phyloP scores from a whole-genome alignment of 1,139 yeast genomes.

The Debaryomyces singareniensis region DNA sequence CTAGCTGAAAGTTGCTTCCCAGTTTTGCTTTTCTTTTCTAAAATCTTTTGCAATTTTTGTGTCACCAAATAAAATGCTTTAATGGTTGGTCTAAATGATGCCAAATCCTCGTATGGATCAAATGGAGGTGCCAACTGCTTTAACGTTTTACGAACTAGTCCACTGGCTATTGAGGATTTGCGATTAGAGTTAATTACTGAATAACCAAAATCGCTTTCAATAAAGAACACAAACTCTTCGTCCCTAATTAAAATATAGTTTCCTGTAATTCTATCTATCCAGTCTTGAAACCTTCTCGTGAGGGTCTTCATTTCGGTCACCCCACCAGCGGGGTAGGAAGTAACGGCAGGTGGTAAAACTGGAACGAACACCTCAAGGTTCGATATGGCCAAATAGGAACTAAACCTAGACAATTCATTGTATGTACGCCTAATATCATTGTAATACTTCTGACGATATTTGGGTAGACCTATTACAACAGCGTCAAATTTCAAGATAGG shows the following conservation, averaged over 20 bases:
- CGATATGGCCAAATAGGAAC: constrained; percentile 70
- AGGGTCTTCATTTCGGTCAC: constrained; percentile 70
- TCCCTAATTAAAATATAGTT: constrained; percentile 80
- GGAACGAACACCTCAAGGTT: constrained; percentile 94
- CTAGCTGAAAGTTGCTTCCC: constrained; percentile 53
- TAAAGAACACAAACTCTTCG: constrained; percentile 81
- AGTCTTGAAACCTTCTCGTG: constrained; percentile 60
- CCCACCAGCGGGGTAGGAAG: constrained; percentile 77
- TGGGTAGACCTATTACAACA: constrained; percentile 51
- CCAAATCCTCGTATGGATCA: constrained; percentile 76
- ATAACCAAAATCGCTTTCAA: constrained; percentile 84
- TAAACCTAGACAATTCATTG: constrained; percentile 69
- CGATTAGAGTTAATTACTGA: constrained; percentile 55
- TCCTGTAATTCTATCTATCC: constrained; percentile 72
- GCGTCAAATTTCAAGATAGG: constrained; percentile 42
- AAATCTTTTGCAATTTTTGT: constrained; percentile 48
- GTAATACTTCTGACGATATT: constrained; percentile 65
- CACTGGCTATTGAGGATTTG: constrained; percentile 65
- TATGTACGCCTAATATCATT: constrained; percentile 77
- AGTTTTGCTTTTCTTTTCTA: constrained; percentile 50
- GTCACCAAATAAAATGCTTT: constrained; percentile 66
- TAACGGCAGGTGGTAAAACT: constrained; percentile 65
- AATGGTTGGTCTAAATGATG: constrained; percentile 78
- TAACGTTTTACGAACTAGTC: constrained; percentile 77
- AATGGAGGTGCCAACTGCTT: constrained; percentile 90